Conservation (phyloP, 352 stramenopile genomes). For the Globisporangium yorkense region DNA sequence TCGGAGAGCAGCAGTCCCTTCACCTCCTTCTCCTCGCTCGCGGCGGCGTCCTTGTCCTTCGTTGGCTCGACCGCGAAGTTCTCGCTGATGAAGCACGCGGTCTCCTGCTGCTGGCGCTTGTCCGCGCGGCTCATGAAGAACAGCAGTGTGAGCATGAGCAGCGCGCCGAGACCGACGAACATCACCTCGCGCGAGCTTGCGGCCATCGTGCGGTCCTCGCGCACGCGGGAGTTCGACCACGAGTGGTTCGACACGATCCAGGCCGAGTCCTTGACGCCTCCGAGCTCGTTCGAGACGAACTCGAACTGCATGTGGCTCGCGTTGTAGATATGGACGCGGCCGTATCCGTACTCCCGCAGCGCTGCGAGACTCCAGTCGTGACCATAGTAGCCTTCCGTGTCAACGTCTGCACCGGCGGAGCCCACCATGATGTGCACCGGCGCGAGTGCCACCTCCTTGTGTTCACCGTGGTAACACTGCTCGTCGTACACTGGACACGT, state of each 20-base stretch:
- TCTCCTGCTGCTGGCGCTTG: constrained; percentile 1
- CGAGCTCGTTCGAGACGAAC: constrained; percentile 31
- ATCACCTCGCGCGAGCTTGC: constrained; percentile 5
- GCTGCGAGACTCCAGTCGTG: constrained; percentile 9
- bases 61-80: not conserved
- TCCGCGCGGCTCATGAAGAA: constrained; percentile 5
- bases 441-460: constrained; percentile 22
- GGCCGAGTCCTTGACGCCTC: constrained; percentile 7
- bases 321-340: constrained; percentile 56
- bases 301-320: constrained; percentile 44
- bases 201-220: constrained; percentile 12
- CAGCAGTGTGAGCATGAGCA: constrained; percentile 3
- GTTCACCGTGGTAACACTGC: constrained; percentile 22
- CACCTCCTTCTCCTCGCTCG: constrained; percentile 3
- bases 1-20: constrained; percentile 1
- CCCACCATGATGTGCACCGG: constrained; percentile 54
- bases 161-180: not conserved
- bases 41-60: not conserved
- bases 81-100: constrained; percentile 1
- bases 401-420: constrained; percentile 31
- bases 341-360: constrained; percentile 25
- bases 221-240: constrained; percentile 32
- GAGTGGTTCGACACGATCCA: constrained; percentile 43
- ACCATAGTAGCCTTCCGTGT: constrained; percentile 29
- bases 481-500: constrained; percentile 51